Evolutionary conservation across 1,284 basidiomycete species (phyloP).

Genomic region (Cryptococcus sp.): DNA sequence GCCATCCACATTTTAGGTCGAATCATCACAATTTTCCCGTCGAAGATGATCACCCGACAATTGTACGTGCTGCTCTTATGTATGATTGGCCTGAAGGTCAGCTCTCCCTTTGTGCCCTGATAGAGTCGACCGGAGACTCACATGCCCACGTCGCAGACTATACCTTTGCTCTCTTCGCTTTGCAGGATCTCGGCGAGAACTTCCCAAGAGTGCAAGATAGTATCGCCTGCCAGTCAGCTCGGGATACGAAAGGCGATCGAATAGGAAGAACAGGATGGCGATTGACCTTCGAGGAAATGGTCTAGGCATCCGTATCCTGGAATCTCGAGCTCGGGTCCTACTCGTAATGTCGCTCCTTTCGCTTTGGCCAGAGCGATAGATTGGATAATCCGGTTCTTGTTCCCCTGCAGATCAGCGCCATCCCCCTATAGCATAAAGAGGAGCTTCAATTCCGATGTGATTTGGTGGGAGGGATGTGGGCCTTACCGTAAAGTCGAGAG

Average conservation of each 20-base stretch:
- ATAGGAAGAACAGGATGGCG: neutral
- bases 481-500: constrained; percentile 79
- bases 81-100: constrained; percentile 67
- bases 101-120: neutral
- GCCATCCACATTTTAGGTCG: constrained; percentile 99
- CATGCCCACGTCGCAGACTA: constrained; percentile 93
- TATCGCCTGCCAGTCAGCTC: constrained; percentile 62
- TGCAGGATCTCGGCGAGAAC: constrained; percentile 77
- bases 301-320: constrained; percentile 93
- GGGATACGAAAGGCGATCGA: too few relatives aligned
- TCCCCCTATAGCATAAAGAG: too few relatives aligned
- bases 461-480: neutral
- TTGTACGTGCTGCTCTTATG: constrained; percentile 99
- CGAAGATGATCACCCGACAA: constrained; percentile 81
- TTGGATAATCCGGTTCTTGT: constrained; percentile 79
- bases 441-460: too few relatives aligned
- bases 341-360: constrained; percentile 81
- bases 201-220: constrained; percentile 93
- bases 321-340: constrained; percentile 99
- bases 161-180: constrained; percentile 67
- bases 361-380: constrained; percentile 85
- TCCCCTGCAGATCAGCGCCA: constrained; percentile 66
- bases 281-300: constrained; percentile 57
- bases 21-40: constrained; percentile 83
- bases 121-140: constrained; percentile 48